Evolutionary conservation across 2,329 filamentous ascomycete genomes (phyloP).

Genomic region (Hypoxylon sp.): DNA sequence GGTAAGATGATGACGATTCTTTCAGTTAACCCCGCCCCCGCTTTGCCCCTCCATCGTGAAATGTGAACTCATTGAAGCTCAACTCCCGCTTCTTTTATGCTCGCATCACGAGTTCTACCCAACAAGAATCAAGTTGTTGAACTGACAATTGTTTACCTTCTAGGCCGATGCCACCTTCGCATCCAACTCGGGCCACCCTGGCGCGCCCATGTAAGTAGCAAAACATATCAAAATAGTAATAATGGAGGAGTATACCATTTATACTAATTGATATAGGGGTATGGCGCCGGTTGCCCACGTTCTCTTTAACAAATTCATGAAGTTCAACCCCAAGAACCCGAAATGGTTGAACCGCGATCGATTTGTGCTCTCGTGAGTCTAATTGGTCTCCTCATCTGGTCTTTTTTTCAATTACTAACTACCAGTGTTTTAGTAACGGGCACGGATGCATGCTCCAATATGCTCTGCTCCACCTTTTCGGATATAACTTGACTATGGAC

Average conservation of each 20-base stretch:
- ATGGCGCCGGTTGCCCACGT: conserved; percentile 97
- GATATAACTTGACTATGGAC: conserved; percentile 87
- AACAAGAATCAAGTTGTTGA: conserved; percentile 19
- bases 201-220: conserved; percentile 87
- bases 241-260: conserved; percentile 14
- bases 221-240: neutral
- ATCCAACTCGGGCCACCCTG: conserved; percentile 98
- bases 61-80: conserved; percentile 47
- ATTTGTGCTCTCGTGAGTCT: conserved; percentile 96
- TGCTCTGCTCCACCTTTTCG: conserved; percentile 96
- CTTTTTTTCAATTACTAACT: conserved; percentile 32
- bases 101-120: conserved; percentile 31
- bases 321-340: conserved; percentile 99
- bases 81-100: conserved; percentile 29
- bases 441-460: conserved; percentile 99
- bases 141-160: conserved; percentile 46
- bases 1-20: conserved; percentile 73
- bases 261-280: conserved; percentile 63
- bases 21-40: conserved; percentile 50
- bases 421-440: conserved; percentile 79
- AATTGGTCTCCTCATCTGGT: neutral
- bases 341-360: conserved; percentile 97
- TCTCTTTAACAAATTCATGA: conserved; percentile 99
- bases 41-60: conserved; percentile 56
- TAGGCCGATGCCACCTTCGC: conserved; percentile 97